Percentiles rank a stretch among this genome's conserved stretches.
Conservation (phyloP, 2,329 filamentous ascomycete genomes). For the Hawksworthiomyces lignivorus region DNA sequence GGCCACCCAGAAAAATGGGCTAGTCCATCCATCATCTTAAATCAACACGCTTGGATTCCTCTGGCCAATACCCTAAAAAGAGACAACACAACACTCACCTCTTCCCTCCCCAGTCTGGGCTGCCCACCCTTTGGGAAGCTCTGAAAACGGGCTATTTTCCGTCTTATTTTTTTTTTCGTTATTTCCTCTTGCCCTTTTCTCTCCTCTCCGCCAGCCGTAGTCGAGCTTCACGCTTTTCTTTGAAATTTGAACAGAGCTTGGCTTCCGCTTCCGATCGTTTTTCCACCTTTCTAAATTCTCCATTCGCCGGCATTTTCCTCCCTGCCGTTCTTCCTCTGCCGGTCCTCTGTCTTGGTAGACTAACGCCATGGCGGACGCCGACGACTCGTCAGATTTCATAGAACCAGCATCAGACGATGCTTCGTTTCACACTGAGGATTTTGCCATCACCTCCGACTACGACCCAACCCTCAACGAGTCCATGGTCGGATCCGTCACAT, state of each 20-base stretch:
- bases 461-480: conserved; percentile 28
- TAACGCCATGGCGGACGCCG: conserved; percentile 6
- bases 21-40: no score
- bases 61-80: no score
- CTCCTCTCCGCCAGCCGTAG: no score
- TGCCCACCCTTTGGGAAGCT: no score
- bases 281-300: neutral
- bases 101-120: no score
- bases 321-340: neutral
- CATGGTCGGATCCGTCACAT: conserved; percentile 30
- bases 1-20: no score
- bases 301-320: neutral
- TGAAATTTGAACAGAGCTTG: no score
- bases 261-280: no score
- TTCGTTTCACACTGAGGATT: conserved; percentile 12
- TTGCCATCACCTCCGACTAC: conserved; percentile 32
- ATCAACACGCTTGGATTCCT: no score
- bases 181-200: neutral
- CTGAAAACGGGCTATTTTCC: no score
- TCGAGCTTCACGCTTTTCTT: no score
- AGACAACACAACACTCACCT: no score
- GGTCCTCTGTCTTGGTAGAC: neutral
- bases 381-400: conserved; percentile 13
- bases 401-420: conserved; percentile 14
- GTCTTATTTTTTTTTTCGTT: neutral